Evolutionary conservation across 495 filamentous ascomycete species (phyloP).

Genomic region (Aspergillus haitiensis): DNA sequence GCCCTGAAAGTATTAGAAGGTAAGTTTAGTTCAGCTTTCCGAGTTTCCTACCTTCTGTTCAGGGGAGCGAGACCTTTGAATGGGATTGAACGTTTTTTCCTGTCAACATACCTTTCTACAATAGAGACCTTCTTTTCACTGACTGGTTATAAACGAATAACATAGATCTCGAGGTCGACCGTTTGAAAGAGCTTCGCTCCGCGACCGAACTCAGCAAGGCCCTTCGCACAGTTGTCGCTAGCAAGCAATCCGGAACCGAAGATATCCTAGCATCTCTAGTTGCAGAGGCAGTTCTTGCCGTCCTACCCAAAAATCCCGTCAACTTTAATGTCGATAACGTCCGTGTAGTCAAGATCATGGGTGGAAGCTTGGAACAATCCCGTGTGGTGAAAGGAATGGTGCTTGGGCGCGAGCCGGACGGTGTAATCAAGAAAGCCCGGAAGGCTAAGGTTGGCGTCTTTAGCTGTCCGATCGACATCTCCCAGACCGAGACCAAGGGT

Average conservation of each 20-base stretch:
- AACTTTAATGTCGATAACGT: constrained; percentile 99
- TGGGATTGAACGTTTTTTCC: neutral
- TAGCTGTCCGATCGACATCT: constrained; percentile 93
- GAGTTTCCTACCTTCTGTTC: constrained; percentile 7
- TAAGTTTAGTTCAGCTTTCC: constrained; percentile 36
- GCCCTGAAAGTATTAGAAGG: constrained; percentile 80
- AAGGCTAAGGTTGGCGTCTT: constrained; percentile 97
- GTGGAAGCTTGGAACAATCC: constrained; percentile 88
- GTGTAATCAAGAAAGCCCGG: constrained; percentile 79
- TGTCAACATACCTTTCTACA: neutral
- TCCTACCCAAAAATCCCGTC: constrained; percentile 92
- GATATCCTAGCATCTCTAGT: constrained; percentile 83
- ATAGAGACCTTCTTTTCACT: constrained; percentile 3
- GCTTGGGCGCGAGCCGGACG: constrained; percentile 89
- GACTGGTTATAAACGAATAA: constrained; percentile 8
- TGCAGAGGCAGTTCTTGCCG: constrained; percentile 88
- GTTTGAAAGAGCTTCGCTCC: constrained; percentile 78
- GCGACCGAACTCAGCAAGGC: constrained; percentile 87
- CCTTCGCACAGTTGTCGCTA: constrained; percentile 89
- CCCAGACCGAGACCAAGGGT: constrained; percentile 99
- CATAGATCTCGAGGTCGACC: constrained; percentile 82
- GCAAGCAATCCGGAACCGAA: constrained; percentile 93
- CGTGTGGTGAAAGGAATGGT: constrained; percentile 98
- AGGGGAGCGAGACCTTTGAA: constrained; percentile 8
- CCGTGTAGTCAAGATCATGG: constrained; percentile 99